Base-by-base conservation (phyloP, 192 early-diverging fungal genomes). In the Backusella westeae region DNA sequence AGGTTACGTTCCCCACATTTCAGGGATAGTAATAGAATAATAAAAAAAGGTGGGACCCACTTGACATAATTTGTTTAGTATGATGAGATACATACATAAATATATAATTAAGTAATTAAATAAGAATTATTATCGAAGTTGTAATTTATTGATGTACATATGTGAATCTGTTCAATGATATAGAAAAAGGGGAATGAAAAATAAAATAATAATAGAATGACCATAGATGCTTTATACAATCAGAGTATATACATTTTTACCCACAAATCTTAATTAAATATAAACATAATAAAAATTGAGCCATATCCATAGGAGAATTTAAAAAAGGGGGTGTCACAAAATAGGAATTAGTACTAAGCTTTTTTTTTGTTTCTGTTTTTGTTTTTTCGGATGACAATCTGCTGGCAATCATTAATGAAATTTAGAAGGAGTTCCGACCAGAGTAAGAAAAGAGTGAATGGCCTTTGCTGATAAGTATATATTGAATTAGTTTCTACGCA, bases 271-370 rank as follows among this genome's bases (percentile, higher is more conserved):
- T 56, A 56, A 56, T 56, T 56, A 56, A 56, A 63, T 63, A 63
- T 63, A 63, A 63, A 63, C 56, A 29, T 63, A 63, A 63, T 63
- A 63, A 63, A 63, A 63, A 63, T 59, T 59, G 53, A 59, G 53
- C 53, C 53, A 59, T 59, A 59, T 63, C n/a, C 56, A 63, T 63
- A 63, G 56, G 56, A 63, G 56, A 63, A 63, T 63, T 63, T 63
- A 29, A 63, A 63, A 63, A 63, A 26, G 19, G 8, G 3, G 56
- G 56, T 63, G 56, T 14, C 56, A 63, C 56, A 63, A 63, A 63
- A 63, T 63, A 63, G 10, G 26, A 63, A 49, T 49, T 63, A 29
- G 56, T 63, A 63, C 56, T 63, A 63, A 29, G 26, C 56, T 63
- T 63, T 63, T 59, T 32, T 39, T 63, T 63, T 29, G 56, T 59